Evolutionary conservation across 2,329 filamentous ascomycete species (phyloP), one percentile per base, ranked within the genome.

Genomic region (Chaetomiaceae sp.): DNA sequence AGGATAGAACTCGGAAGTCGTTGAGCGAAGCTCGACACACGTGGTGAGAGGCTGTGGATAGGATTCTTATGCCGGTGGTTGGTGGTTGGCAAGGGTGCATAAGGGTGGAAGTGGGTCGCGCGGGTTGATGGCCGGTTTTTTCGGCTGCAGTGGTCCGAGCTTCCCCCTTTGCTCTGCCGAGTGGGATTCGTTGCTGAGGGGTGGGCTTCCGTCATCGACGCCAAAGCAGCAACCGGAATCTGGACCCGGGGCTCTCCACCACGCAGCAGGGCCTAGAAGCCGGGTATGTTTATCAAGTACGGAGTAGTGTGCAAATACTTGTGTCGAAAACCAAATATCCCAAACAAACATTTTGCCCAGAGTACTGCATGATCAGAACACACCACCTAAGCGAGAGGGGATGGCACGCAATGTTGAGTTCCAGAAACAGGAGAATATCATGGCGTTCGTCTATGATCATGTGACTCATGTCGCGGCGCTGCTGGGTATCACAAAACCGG

Each of bases 81-180:
- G 57, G 55, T 54, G 51, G 54, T 53, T 51, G 53, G 55, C 44
- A 31, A 43, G 30, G 30, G 43, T 27, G 35, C 42, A 49, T 38
- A 53, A 57, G 54, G 51, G 55, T 56, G 57, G 44, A 54, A 57
- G 58, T 49, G 42, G 52, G 52, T 48, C 56, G 51, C 40, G 54
- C 25, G 25, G 6, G 38, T 51, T 9, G 20, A 14, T 12, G 14
- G 30, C 37, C 21, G 35, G 43, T 55, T 56, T 58, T 49, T 41
- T 14, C 17, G 23, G n/a, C n/a, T n/a, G n/a, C n/a, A n/a, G 25
- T 58, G 59, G 58, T 39, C 58, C 56, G 54, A 61, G 59, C 59
- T 60, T 54, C 31, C 13, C 20, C 17, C 14, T 31, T 46, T 25
- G 19, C 10, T 16, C 19, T 35, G 33, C 33, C 14, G 33, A 7